Evolutionary conservation across 2,329 filamentous ascomycete species (phyloP).

Genomic region (Colletotrichum cordylinicola): DNA sequence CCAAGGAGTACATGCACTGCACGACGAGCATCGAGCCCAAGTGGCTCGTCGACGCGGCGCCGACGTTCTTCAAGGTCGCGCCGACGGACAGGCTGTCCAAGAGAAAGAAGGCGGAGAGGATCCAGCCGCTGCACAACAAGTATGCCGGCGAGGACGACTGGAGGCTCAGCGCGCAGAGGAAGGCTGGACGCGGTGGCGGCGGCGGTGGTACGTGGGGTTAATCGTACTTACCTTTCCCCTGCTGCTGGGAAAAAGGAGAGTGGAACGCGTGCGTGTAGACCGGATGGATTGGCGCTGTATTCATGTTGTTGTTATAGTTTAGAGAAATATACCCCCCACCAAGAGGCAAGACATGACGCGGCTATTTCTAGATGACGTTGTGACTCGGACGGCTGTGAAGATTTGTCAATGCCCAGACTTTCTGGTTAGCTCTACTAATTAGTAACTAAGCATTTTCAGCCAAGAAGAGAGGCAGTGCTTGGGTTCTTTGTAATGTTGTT

Average conservation of each 20-base stretch:
- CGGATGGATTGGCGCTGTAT: background rate
- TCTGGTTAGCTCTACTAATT: background rate
- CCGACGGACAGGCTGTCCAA: constrained; percentile 86
- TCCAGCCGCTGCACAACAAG: constrained; percentile 93
- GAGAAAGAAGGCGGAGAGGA: constrained; percentile 91
- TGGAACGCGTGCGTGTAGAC: background rate
- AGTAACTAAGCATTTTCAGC: background rate
- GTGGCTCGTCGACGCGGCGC: constrained; percentile 93
- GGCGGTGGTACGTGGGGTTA: constrained; percentile 93
- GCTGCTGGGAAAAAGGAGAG: background rate
- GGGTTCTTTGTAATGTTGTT: background rate
- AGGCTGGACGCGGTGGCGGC: constrained; percentile 81
- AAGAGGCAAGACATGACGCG: background rate
- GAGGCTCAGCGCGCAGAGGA: constrained; percentile 87
- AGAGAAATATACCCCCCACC: background rate
- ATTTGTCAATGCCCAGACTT: background rate
- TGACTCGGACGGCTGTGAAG: background rate
- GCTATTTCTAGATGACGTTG: background rate
- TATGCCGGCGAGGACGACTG: constrained; percentile 94
- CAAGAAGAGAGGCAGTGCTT: background rate
- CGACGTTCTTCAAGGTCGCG: constrained; percentile 98
- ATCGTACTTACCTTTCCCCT: background rate
- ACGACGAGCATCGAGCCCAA: constrained; percentile 95
- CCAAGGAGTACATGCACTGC: constrained; percentile 97
- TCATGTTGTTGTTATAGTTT: background rate